Evolutionary conservation across 768 basidiomycete genomes (phyloP).

Genomic region (Punctularia strigosozonata): DNA sequence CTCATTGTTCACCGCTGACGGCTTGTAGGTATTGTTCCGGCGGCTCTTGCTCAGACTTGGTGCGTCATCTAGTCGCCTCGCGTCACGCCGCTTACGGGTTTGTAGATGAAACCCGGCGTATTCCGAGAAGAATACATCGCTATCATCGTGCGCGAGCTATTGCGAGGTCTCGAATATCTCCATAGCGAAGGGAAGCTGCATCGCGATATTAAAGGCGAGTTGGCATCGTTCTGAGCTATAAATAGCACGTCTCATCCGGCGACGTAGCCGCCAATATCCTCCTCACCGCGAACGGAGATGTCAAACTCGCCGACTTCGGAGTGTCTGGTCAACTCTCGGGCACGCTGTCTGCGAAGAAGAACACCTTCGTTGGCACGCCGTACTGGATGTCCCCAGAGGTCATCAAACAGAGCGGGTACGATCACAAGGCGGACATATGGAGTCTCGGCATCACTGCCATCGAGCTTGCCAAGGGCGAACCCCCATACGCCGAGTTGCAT

Average conservation of each 20-base stretch:
- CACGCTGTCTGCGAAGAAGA: conserved; percentile 89
- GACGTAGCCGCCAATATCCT: conserved; percentile 92
- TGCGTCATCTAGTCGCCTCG: conserved; percentile 24
- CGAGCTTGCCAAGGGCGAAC: conserved; percentile 94
- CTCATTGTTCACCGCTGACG: neutral
- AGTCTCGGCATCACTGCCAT: conserved; percentile 95
- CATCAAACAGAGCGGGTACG: conserved; percentile 98
- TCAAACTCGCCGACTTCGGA: conserved; percentile 97
- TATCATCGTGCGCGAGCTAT: conserved; percentile 86
- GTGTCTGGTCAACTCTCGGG: conserved; percentile 96
- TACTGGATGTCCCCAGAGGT: conserved; percentile 99
- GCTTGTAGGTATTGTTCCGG: conserved; percentile 82
- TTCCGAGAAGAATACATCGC: conserved; percentile 99
- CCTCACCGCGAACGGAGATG: conserved; percentile 83
- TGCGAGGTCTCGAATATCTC: conserved; percentile 89
- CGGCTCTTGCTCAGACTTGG: conserved; percentile 94
- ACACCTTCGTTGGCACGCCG: conserved; percentile 95
- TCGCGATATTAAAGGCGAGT: conserved; percentile 95
- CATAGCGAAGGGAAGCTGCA: conserved; percentile 95
- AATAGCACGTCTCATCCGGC: neutral
- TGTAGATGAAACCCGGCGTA: conserved; percentile 94
- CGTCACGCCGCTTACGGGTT: conserved; percentile 3
- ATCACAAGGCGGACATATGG: conserved; percentile 99
- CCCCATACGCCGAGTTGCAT: conserved; percentile 95
- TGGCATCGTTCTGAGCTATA: no score